Evolutionary conservation across 139 green algal species (phyloP).

Genomic region (Astrephomene gubernaculifera): DNA sequence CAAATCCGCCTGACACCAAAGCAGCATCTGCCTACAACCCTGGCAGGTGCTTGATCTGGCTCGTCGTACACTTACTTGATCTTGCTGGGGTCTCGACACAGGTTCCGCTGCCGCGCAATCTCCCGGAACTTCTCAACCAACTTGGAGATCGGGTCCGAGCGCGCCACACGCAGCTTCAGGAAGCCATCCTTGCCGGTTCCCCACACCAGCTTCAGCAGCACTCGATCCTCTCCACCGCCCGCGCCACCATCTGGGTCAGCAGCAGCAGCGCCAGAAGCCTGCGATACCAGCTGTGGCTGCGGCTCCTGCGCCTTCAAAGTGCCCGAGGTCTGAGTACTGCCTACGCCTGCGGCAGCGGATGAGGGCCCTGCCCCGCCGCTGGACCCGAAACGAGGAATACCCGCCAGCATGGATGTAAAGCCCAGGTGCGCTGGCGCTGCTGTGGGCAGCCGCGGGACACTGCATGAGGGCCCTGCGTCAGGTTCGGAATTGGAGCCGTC

Average conservation of each 20-base stretch:
- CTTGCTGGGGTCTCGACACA: constrained; percentile 10
- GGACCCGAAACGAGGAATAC: background rate
- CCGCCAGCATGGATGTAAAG: background rate
- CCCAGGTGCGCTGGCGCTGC: no score
- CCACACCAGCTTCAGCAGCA: constrained; percentile 19
- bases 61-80: constrained; percentile 23
- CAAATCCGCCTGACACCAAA: no score
- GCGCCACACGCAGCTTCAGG: constrained; percentile 4
- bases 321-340: no score
- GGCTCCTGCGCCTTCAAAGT: background rate
- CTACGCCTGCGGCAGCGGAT: no score
- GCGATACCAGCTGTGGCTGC: background rate
- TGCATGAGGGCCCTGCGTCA: no score
- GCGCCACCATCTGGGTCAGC: background rate
- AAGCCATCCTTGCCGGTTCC: background rate
- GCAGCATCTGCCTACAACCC: no score
- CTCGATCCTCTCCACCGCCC: background rate
- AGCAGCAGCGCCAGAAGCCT: background rate
- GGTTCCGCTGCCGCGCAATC: background rate
- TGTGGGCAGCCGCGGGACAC: no score
- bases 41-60: no score
- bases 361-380: background rate
- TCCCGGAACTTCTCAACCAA: constrained; percentile 23
- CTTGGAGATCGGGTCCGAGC: constrained; percentile 11
- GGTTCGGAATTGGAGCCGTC: no score